Conservation (phyloP, 2,329 filamentous ascomycete genomes). For the Penicillium sp. region DNA sequence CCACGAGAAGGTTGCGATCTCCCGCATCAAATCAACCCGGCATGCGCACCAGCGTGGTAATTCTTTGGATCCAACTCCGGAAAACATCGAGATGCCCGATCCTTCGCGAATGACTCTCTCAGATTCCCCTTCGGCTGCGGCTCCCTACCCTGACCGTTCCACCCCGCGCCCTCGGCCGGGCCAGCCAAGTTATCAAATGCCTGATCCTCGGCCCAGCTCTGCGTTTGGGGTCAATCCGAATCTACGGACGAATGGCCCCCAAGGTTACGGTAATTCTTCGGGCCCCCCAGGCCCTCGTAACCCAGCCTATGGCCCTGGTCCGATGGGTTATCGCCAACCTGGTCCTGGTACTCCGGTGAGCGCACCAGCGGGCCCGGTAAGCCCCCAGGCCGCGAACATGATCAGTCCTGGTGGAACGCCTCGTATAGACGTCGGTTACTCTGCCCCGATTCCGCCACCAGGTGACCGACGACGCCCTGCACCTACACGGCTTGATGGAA, state of each 20-base stretch:
- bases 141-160: slow-evolving; percentile 45
- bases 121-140: slow-evolving; percentile 35
- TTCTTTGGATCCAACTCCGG: slow-evolving; percentile 43
- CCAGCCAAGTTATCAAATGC: slow-evolving; percentile 33
- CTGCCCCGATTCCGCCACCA: slow-evolving; percentile 45
- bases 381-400: slow-evolving; percentile 28
- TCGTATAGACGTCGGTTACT: slow-evolving; percentile 49
- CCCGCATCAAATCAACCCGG: slow-evolving; percentile 74
- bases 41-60: slow-evolving; percentile 58
- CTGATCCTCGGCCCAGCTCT: slow-evolving; percentile 45
- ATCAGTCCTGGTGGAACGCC: slow-evolving; percentile 32
- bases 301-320: slow-evolving; percentile 32
- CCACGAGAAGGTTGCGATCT: slow-evolving; percentile 88
- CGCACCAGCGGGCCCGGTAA: slow-evolving; percentile 27
- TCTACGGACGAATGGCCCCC: slow-evolving; percentile 41
- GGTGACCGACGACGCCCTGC: slow-evolving; percentile 35
- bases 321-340: slow-evolving; percentile 36
- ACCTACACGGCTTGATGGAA: slow-evolving; percentile 28
- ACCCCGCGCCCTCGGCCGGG: slow-evolving; percentile 36
- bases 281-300: slow-evolving; percentile 27
- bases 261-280: slow-evolving; percentile 28
- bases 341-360: slow-evolving; percentile 33
- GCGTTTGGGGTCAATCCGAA: slow-evolving; percentile 52
- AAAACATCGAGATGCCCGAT: slow-evolving; percentile 51
- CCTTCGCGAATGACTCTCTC: slow-evolving; percentile 45